Percentiles rank a stretch among this genome's conserved stretches.
Evolutionary conservation across 805 yeast species (phyloP).

Genomic region (Starmerella powellii): DNA sequence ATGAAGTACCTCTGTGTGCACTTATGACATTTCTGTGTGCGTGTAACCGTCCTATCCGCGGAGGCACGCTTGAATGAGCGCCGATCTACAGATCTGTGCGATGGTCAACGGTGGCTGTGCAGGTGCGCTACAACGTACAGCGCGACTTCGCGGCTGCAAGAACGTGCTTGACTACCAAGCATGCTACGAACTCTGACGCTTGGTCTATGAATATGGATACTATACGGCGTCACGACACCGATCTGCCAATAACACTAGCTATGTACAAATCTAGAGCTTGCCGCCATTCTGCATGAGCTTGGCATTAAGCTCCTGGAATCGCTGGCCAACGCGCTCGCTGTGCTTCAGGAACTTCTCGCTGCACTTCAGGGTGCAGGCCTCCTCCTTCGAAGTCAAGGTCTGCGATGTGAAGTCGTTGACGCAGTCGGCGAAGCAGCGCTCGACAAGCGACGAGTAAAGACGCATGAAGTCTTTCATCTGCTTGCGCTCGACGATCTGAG

Average conservation of each 20-base stretch:
- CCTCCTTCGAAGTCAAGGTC: constrained; percentile 73
- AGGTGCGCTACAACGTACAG: too few species aligned
- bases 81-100: too few species aligned
- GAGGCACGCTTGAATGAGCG: too few species aligned
- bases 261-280: constrained; percentile 10
- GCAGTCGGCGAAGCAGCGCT: constrained; percentile 95
- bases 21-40: too few species aligned
- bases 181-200: too few species aligned
- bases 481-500: constrained; percentile 87
- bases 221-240: too few species aligned
- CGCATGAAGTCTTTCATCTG: constrained; percentile 99
- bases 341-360: constrained; percentile 96
- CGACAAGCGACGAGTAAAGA: constrained; percentile 84
- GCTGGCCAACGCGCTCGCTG: constrained; percentile 94
- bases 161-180: too few species aligned
- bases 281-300: constrained; percentile 24
- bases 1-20: too few species aligned
- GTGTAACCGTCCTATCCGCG: too few species aligned
- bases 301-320: constrained; percentile 92
- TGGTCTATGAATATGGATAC: too few species aligned
- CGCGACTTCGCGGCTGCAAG: too few species aligned
- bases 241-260: background rate
- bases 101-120: too few species aligned
- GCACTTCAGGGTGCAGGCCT: constrained; percentile 75
- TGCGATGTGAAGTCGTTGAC: constrained; percentile 96